These are phyloP conservation scores for Lasiosphaeria miniovina DNA, from an alignment of 495 filamentous ascomycete genomes.

Conservation along the genomic window DNA sequence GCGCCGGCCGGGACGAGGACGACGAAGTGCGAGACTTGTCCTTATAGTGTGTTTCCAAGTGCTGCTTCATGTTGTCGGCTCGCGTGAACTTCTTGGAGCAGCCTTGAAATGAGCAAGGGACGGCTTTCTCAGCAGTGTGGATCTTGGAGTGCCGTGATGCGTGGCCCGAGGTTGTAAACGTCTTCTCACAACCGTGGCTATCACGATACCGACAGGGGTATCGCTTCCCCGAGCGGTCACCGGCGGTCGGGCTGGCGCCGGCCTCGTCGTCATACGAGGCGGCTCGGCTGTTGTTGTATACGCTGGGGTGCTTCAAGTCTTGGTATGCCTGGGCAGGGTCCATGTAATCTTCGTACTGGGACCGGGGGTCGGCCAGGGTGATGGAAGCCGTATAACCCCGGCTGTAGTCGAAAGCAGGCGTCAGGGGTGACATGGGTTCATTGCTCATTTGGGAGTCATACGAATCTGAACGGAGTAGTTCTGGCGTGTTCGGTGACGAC, in stretches of 20 bases:
- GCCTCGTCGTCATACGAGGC: slow-evolving; percentile 38
- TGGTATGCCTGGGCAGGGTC: slow-evolving; percentile 31
- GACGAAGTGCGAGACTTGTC: slow-evolving; percentile 43
- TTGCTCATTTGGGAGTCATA: slow-evolving; percentile 53
- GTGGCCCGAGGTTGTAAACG: slow-evolving; percentile 94
- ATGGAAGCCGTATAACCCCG: slow-evolving; percentile 24
- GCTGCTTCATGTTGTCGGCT: slow-evolving; percentile 98
- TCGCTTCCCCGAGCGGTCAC: slow-evolving; percentile 51
- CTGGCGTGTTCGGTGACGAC: slow-evolving; percentile 45
- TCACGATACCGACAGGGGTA: slow-evolving; percentile 65
- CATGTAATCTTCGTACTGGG: slow-evolving; percentile 39
- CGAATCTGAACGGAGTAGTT: slow-evolving; percentile 50
- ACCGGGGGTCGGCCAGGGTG: slow-evolving; percentile 19
- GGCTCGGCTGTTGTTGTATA: slow-evolving; percentile 25
- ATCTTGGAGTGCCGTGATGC: slow-evolving; percentile 96
- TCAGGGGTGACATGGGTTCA: slow-evolving; percentile 48
- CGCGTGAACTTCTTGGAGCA: slow-evolving; percentile 94
- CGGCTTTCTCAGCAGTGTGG: slow-evolving; percentile 93
- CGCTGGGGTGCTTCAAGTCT: slow-evolving; percentile 33
- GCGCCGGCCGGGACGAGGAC: slow-evolving; percentile 24
- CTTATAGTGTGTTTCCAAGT: slow-evolving; percentile 81
- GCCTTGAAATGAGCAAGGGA: slow-evolving; percentile 69
- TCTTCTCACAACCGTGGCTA: slow-evolving; percentile 68
- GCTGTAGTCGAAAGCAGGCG: slow-evolving; percentile 38
- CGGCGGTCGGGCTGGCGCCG: slow-evolving; percentile 34